These are phyloP conservation scores for Termitomyces sp. DNA, from an alignment of 768 basidiomycete genomes.

Conservation along the genomic window DNA sequence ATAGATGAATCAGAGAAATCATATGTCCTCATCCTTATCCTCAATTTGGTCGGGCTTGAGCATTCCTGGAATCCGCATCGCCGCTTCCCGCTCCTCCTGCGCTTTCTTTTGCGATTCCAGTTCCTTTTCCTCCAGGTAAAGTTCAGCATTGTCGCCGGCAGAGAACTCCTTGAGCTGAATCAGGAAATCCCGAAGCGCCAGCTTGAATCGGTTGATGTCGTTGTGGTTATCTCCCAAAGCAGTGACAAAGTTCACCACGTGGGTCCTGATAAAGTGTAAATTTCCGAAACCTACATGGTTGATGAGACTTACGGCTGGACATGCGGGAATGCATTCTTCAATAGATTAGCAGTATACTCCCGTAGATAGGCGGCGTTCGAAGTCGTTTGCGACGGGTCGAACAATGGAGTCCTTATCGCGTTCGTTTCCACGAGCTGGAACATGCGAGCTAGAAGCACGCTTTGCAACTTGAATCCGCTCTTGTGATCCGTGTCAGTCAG, in stretches of 20 bases:
- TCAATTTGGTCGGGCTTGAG: slow-evolving; percentile 93
- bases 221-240: slow-evolving; percentile 67
- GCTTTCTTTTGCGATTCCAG: slow-evolving; percentile 73
- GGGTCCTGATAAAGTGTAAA: slow-evolving; percentile 40
- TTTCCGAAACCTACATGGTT: slow-evolving; percentile 5
- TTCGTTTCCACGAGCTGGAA: slow-evolving; percentile 89
- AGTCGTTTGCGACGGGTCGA: slow-evolving; percentile 70
- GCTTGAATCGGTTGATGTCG: slow-evolving; percentile 89
- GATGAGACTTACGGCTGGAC: slow-evolving; percentile 64
- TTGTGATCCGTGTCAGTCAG: slow-evolving; percentile 98
- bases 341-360: slow-evolving; percentile 80
- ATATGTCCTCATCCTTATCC: slow-evolving; percentile 88
- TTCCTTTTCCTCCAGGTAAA: slow-evolving; percentile 94
- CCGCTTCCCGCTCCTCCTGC: slow-evolving; percentile 80
- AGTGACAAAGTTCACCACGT: slow-evolving; percentile 66
- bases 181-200: slow-evolving; percentile 93
- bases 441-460: slow-evolving; percentile 85
- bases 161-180: slow-evolving; percentile 98
- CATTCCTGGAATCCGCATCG: slow-evolving; percentile 96
- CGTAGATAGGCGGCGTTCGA: slow-evolving; percentile 78
- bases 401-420: slow-evolving; percentile 76
- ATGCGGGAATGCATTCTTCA: slow-evolving; percentile 89
- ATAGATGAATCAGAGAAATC: slow-evolving; percentile 21
- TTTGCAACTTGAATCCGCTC: slow-evolving; percentile 96
- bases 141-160: slow-evolving; percentile 80